Percentiles rank a stretch among this genome's conserved stretches.
These are phyloP conservation scores for Claviceps quebecensis DNA, from an alignment of 2,329 filamentous ascomycete genomes.

Conservation along the genomic window DNA sequence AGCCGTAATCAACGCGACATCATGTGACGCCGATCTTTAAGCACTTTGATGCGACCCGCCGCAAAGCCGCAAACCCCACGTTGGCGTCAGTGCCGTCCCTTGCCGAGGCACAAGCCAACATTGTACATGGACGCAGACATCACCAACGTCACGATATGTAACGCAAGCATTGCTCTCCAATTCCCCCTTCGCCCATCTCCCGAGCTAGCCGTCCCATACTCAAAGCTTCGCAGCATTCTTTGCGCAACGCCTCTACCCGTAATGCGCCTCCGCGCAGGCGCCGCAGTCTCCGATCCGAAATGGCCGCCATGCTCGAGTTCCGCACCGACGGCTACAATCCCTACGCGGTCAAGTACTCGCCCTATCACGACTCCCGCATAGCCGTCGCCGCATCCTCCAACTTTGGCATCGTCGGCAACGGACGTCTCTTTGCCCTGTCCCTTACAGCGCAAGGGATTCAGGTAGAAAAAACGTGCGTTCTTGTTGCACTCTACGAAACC, in stretches of 20 bases:
- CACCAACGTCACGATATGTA: neutral
- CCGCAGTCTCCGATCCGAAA: conserved; percentile 10
- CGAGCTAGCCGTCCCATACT: neutral
- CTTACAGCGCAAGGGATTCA: conserved; percentile 73
- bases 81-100: neutral
- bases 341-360: conserved; percentile 95
- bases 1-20: neutral
- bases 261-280: conserved; percentile 10
- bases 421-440: conserved; percentile 70
- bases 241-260: neutral
- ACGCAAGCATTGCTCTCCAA: no score
- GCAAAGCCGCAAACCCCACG: neutral
- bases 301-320: conserved; percentile 75
- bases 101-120: conserved; percentile 8
- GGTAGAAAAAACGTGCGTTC: conserved; percentile 60
- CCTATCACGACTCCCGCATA: conserved; percentile 90
- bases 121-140: conserved; percentile 1
- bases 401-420: conserved; percentile 94
- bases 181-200: neutral
- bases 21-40: conserved; percentile 2
- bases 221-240: neutral
- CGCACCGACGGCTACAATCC: conserved; percentile 89
- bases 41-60: neutral
- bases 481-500: no score
- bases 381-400: conserved; percentile 86